Base-by-base conservation (phyloP, 306 rosid genomes). In the Cercis canadensis region DNA sequence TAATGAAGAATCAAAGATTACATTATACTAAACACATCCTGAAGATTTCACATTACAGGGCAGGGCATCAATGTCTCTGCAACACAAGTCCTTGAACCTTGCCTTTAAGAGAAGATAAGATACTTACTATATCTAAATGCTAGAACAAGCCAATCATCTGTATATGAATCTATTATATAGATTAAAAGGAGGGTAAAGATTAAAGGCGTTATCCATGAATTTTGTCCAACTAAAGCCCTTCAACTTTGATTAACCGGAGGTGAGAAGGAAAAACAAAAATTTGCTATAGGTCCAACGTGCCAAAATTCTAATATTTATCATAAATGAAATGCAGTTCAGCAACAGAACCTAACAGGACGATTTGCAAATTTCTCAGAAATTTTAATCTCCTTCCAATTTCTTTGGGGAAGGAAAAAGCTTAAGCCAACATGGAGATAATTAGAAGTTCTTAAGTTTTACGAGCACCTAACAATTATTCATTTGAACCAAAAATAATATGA, bases 141-240 rank as follows among this genome's bases (percentile, higher is more conserved):
- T 2, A 24, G 41, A 46, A 24, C 12, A 37, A 57, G 51, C 29
- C 43, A 57, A 41, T 44, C 39, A 56, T 73, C 11, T 61, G 51
- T 12, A 31, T 24, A 24, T 24, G 29, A 24, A 24, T 24, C 29
- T 24, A 24, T 24, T 24, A 24, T 24, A 24, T 1, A 24, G 29
- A 24, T 24, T 24, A 24, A 24, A 24, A 24, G 29, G 2, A 24
- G 29, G 29, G 29, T 24, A 3, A 24, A 24, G 2, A 24, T 24
- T 24, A 24, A 64, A 55, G 18, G 45, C 5, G 66, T 33, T 34
- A 21, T 39, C 10, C 43, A 17, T 39, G 54, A 39, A 1, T 16
- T 13, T 41, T 19, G 57, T 18, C 12, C 33, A 55, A 24, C 14
- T 33, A 13, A 32, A 57, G 21, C 41, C 16, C 15, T 49, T 16